Conservation (phyloP, 139 green algal genomes). For the Tetratostichococcus sp. region DNA sequence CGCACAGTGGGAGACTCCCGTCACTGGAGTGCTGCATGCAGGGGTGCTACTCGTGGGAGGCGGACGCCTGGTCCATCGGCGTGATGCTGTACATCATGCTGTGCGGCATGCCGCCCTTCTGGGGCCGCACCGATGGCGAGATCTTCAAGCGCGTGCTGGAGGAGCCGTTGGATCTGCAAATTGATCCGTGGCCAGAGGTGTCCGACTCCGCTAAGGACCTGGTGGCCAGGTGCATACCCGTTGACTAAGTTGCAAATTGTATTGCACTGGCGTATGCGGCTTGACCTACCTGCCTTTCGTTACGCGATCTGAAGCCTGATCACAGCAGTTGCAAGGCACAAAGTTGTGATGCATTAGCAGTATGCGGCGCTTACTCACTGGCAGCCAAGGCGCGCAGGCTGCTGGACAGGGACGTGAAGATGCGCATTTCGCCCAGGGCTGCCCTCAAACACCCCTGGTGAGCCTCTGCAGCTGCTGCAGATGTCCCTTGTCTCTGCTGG, state of each 20-base stretch:
- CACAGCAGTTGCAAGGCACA: too few species aligned
- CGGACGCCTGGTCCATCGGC: slow-evolving; percentile 34
- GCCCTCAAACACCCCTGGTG: slow-evolving; percentile 28
- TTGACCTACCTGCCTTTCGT: too few species aligned
- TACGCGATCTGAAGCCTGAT: too few species aligned
- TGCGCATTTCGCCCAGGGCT: slow-evolving; percentile 14
- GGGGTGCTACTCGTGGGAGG: neutral
- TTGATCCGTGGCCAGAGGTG: slow-evolving; percentile 21
- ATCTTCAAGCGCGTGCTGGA: slow-evolving; percentile 23
- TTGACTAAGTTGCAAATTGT: too few species aligned
- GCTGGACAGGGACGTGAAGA: slow-evolving; percentile 18
- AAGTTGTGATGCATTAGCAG: too few species aligned
- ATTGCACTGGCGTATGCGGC: too few species aligned
- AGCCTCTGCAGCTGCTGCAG: neutral
- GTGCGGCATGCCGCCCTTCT: slow-evolving; percentile 32
- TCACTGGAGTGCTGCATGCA: too few species aligned
- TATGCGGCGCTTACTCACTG: neutral
- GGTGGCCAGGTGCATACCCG: slow-evolving; percentile 2
- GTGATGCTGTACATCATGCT: slow-evolving; percentile 37
- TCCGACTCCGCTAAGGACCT: slow-evolving; percentile 17
- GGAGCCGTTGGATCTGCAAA: slow-evolving; percentile 9
- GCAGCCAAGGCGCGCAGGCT: neutral
- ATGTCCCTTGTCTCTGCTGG: too few species aligned
- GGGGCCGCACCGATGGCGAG: slow-evolving; percentile 20
- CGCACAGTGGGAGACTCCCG: too few species aligned